phyloP scores from a whole-genome alignment of 2,329 filamentous ascomycete species.

The Claviceps fusiformis region DNA sequence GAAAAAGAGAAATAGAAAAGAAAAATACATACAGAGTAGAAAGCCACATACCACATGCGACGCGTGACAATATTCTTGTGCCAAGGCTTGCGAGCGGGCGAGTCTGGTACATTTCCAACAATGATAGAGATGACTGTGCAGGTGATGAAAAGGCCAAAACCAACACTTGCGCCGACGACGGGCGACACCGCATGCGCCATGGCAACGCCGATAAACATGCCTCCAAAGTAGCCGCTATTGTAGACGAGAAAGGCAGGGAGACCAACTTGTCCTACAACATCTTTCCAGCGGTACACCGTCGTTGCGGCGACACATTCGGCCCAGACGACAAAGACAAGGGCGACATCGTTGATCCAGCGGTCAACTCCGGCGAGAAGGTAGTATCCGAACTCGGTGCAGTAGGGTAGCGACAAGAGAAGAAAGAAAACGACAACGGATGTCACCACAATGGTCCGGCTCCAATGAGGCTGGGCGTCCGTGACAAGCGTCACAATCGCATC shows the following conservation, averaged over 20 bases:
- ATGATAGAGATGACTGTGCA: constrained; percentile 24
- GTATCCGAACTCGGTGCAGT: constrained; percentile 44
- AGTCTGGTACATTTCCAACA: constrained; percentile 29
- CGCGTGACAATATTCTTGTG: constrained; percentile 21
- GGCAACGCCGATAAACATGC: constrained; percentile 35
- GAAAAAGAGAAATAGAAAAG: neutral
- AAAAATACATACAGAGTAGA: constrained; percentile 36
- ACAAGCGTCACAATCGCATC: constrained; percentile 41
- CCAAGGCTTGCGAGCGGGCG: constrained; percentile 28
- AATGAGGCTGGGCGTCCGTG: constrained; percentile 36
- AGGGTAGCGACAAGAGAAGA: constrained; percentile 40
- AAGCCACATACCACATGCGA: constrained; percentile 38
- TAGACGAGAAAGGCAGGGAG: constrained; percentile 28
- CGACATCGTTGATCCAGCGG: constrained; percentile 40
- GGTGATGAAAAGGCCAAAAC: constrained; percentile 36
- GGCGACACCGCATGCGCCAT: constrained; percentile 33
- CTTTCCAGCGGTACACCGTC: constrained; percentile 37
- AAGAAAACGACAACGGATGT: constrained; percentile 33
- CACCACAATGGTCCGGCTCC: constrained; percentile 33
- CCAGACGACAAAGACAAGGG: constrained; percentile 40
- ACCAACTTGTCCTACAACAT: constrained; percentile 31
- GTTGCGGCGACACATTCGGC: constrained; percentile 37
- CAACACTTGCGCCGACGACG: constrained; percentile 33
- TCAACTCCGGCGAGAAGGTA: constrained; percentile 41
- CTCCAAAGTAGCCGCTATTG: constrained; percentile 39